Evolutionary conservation across 1,284 basidiomycete genomes (phyloP), one percentile per base, ranked within the genome.

Genomic region (Flammula alnicola): DNA sequence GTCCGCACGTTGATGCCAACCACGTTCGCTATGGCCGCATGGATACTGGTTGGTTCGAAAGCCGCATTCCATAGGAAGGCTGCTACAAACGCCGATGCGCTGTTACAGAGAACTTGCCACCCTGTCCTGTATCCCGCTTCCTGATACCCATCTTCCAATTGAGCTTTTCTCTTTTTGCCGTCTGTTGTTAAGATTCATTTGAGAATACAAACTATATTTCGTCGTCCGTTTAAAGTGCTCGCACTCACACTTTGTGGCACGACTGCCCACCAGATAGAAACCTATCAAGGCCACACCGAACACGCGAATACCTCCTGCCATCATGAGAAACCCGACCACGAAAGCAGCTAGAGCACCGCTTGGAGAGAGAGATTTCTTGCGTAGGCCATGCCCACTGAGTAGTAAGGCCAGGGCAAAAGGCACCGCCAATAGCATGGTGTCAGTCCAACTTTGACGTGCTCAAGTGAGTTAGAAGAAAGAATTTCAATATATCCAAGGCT

Each of bases 61-160:
- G 73, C 64, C 30, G 77, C 69, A 60, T 82, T 79, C 92, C 88
- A 95, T 0, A 79, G 51, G 8, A 85, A 63, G 8, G 80, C 77
- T 0, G 88, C 88, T 4, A 85, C 55, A 17, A 91, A 68, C 0
- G 87, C 89, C 8, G 85, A 79, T n/a, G 83, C 74, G 19, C 87
- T 88, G 64, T 93, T 95, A 70, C 83, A 85, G 6, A 94, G 64
- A 12, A 95, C 93, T 70, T 97, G 94, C 66, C 82, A 79, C 10
- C 82, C 87, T 22, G 75, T 80, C 20, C 94, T 76, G 64, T 94
- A 86, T 0, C 87, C 88, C 0, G 71, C 77, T 38, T 80, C 80
- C 36, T 87, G 80, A 57, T 88, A 83, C 0, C 84, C 89, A 40
- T 90, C 89, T 65, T 98, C 95, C 20, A 95, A 76, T 51, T 71